Percentiles rank a stretch among this genome's conserved stretches.
Evolutionary conservation across 1,284 basidiomycete species (phyloP).

Genomic region (Cryptococcus sp.): DNA sequence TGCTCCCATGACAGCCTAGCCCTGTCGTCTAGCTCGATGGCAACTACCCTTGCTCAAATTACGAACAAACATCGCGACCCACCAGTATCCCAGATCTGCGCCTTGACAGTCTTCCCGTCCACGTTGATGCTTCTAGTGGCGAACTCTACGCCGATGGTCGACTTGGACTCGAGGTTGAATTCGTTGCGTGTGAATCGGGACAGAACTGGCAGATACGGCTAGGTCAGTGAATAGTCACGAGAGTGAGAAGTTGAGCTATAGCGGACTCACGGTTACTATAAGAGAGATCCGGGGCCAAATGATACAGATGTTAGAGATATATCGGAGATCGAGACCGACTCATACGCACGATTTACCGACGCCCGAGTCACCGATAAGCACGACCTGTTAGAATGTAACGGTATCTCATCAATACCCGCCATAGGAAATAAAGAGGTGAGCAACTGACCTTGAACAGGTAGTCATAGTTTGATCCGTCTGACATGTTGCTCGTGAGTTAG

Average conservation of each 20-base stretch:
- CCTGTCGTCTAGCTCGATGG: too few species aligned
- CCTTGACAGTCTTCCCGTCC: conserved; percentile 96
- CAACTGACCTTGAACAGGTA: conserved; percentile 86
- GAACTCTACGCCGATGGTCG: conserved; percentile 99
- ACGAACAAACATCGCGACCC: conserved; percentile 29
- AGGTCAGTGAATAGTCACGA: background rate
- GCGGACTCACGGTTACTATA: conserved; percentile 52
- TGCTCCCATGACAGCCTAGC: too few species aligned
- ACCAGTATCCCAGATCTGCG: conserved; percentile 99
- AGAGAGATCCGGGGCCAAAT: background rate
- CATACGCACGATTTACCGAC: conserved; percentile 82
- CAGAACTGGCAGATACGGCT: conserved; percentile 50
- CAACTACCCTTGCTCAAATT: too few species aligned
- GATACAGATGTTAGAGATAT: background rate
- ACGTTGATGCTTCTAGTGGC: conserved; percentile 94
- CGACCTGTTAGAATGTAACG: conserved; percentile 63
- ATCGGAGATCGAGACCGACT: background rate
- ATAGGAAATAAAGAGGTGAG: conserved; percentile 1
- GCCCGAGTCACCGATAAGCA: conserved; percentile 97
- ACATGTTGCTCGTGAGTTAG: conserved; percentile 58
- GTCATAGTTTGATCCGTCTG: conserved; percentile 88
- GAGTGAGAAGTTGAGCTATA: too few species aligned
- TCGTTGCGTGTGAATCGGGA: conserved; percentile 98
- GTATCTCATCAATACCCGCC: conserved; percentile 4
- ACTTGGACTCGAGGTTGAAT: conserved; percentile 98